A percentile compares a stretch with the other conserved stretches of the same genome.
These are phyloP conservation scores for Psilocybe cyanescens DNA, from an alignment of 768 basidiomycete species.

Conservation along the genomic window DNA sequence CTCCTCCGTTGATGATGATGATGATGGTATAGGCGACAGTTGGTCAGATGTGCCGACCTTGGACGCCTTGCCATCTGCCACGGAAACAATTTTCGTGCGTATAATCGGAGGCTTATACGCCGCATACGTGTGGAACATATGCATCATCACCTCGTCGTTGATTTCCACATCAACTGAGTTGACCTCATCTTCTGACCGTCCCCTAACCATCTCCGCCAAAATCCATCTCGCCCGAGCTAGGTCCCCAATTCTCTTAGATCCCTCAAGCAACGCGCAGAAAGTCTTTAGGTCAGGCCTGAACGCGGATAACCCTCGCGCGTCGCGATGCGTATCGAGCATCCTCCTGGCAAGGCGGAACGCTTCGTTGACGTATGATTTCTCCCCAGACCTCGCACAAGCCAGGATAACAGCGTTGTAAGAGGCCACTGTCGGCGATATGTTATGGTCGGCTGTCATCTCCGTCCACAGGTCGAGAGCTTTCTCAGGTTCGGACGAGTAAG, in stretches of 20 bases:
- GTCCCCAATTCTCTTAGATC: slow-evolving; percentile 87
- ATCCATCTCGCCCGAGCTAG: slow-evolving; percentile 87
- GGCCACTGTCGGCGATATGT: slow-evolving; percentile 61
- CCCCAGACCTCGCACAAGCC: slow-evolving; percentile 73
- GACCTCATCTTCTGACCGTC: slow-evolving; percentile 26
- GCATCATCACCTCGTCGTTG: slow-evolving; percentile 76
- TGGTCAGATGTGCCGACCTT: neutral
- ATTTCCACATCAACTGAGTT: slow-evolving; percentile 34
- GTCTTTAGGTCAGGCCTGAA: slow-evolving; percentile 68
- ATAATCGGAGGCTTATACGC: slow-evolving; percentile 75
- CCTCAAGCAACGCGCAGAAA: slow-evolving; percentile 87
- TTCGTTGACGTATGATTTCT: slow-evolving; percentile 70
- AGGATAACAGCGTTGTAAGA: slow-evolving; percentile 86
- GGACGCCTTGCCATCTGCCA: slow-evolving; percentile 26
- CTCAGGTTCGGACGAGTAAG: slow-evolving; percentile 76
- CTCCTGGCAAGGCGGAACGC: slow-evolving; percentile 83
- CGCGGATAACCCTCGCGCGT: slow-evolving; percentile 58
- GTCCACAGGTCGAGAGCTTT: slow-evolving; percentile 91
- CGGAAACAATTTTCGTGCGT: slow-evolving; percentile 49
- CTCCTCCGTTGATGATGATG: neutral
- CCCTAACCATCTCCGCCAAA: slow-evolving; percentile 77
- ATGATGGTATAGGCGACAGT: neutral
- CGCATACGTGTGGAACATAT: slow-evolving; percentile 88
- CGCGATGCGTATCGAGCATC: slow-evolving; percentile 82
- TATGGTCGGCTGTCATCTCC: slow-evolving; percentile 84